A percentile compares a stretch with the other conserved stretches of the same genome.
phyloP scores from a whole-genome alignment of 345 rosid species.

The Ricinus communis region DNA sequence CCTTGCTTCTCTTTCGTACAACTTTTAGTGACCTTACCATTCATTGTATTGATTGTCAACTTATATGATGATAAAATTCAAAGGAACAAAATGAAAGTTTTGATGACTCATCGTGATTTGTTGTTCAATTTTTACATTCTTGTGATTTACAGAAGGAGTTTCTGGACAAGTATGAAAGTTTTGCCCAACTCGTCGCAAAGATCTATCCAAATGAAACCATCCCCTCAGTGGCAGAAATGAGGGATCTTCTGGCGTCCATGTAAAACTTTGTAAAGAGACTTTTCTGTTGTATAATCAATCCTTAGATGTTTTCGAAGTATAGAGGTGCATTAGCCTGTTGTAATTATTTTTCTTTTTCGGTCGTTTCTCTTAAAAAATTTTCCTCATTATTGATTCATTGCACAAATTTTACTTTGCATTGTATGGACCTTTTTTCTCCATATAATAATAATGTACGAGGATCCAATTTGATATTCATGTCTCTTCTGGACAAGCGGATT shows the following conservation, averaged over 20 bases:
- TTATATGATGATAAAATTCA: too few species aligned
- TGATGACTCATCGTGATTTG: too few species aligned
- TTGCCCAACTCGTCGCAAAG: slow-evolving; percentile 82
- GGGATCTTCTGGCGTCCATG: slow-evolving; percentile 77
- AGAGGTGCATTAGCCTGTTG: slow-evolving; percentile 21
- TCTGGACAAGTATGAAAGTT: slow-evolving; percentile 92
- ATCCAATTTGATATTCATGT: background rate
- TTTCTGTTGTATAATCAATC: slow-evolving; percentile 11
- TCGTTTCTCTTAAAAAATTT: slow-evolving; percentile 6
- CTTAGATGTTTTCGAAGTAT: slow-evolving; percentile 1
- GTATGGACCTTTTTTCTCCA: background rate
- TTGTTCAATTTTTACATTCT: background rate
- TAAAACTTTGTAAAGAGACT: slow-evolving; percentile 35
- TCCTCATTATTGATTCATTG: slow-evolving; percentile 18
- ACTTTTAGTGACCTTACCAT: too few species aligned
- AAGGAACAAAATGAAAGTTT: too few species aligned
- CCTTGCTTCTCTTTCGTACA: too few species aligned
- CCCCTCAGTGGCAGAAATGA: slow-evolving; percentile 75
- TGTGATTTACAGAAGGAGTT: slow-evolving; percentile 74
- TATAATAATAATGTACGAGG: background rate
- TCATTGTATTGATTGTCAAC: too few species aligned
- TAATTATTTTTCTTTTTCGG: slow-evolving; percentile 23
- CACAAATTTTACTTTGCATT: slow-evolving; percentile 7
- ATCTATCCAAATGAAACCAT: slow-evolving; percentile 78
- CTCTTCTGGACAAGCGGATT: background rate